Evolutionary conservation across 2,329 filamentous ascomycete species (phyloP).

Genomic region (Seiridium unicorne): DNA sequence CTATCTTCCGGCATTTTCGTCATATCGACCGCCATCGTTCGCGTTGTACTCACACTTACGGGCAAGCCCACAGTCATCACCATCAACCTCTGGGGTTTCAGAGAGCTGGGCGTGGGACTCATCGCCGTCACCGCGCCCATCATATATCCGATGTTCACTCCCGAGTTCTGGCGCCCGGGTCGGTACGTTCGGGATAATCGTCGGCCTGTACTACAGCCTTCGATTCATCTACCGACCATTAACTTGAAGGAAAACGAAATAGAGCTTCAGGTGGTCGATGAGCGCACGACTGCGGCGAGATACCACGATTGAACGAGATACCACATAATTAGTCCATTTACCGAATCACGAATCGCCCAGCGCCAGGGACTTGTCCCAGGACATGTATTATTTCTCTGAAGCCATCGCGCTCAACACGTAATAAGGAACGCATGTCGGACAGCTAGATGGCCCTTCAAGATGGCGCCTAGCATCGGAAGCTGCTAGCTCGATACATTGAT

Average conservation of each 20-base stretch:
- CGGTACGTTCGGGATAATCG: slow-evolving; percentile 3
- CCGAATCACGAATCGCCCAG: no score
- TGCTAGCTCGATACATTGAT: no score
- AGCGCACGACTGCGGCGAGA: no score
- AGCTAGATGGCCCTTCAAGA: no score
- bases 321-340: no score
- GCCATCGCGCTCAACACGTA: no score
- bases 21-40: slow-evolving; percentile 22
- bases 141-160: slow-evolving; percentile 8
- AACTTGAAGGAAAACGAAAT: not conserved
- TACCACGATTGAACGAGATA: no score
- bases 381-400: no score
- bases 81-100: slow-evolving; percentile 19
- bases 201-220: not conserved
- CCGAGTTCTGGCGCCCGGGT: slow-evolving; percentile 9
- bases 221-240: not conserved
- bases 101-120: slow-evolving; percentile 12
- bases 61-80: slow-evolving; percentile 21
- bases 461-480: no score
- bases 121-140: slow-evolving; percentile 7
- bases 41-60: slow-evolving; percentile 17
- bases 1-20: slow-evolving; percentile 24
- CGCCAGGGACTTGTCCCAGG: no score
- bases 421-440: no score
- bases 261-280: not conserved